Evolutionary conservation across 768 basidiomycete genomes (phyloP).

Genomic region (Terana coerulea): DNA sequence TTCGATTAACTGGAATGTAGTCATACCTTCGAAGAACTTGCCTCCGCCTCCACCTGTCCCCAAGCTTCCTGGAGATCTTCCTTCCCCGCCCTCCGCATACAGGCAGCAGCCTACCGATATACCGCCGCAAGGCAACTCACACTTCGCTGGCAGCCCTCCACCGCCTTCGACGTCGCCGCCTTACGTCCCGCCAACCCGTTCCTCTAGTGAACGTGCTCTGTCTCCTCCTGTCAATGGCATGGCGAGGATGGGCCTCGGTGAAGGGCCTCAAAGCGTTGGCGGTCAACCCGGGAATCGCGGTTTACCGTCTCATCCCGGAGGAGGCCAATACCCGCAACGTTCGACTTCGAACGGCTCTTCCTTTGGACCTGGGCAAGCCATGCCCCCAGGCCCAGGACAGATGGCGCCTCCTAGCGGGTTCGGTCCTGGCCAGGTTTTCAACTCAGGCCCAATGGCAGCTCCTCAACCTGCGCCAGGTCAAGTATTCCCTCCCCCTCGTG

Average conservation of each 20-base stretch:
- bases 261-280: neutral
- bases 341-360: neutral
- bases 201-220: constrained; percentile 1
- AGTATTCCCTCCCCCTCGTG: neutral
- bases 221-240: constrained; percentile 6
- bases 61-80: constrained; percentile 31
- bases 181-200: neutral
- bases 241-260: constrained; percentile 5
- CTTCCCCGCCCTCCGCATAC: constrained; percentile 11
- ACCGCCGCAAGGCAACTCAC: neutral
- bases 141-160: constrained; percentile 17
- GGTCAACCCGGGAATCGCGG: neutral
- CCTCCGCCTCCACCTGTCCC: constrained; percentile 67
- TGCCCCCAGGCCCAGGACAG: constrained; percentile 17
- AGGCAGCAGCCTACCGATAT: constrained; percentile 11
- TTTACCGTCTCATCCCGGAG: constrained; percentile 4
- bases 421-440: constrained; percentile 3
- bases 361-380: constrained; percentile 15
- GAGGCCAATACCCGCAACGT: neutral
- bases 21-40: constrained; percentile 43
- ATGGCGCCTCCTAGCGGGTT: constrained; percentile 14
- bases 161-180: constrained; percentile 17
- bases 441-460: neutral
- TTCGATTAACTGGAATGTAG: no score
- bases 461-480: neutral